These are phyloP conservation scores for Xylaria sp. DNA, from an alignment of 2,329 filamentous ascomycete species.

Conservation along the genomic window DNA sequence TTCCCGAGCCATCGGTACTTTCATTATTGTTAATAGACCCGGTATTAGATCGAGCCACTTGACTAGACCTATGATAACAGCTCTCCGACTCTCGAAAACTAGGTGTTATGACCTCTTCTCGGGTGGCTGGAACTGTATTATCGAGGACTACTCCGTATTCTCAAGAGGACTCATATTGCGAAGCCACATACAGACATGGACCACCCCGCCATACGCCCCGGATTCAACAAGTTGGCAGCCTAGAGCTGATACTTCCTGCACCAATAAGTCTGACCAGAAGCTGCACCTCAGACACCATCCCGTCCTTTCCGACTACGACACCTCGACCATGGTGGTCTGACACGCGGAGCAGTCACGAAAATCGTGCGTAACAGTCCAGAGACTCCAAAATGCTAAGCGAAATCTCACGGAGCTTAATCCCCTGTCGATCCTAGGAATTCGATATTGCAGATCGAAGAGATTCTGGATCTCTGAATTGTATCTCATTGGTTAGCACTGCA, in stretches of 20 bases:
- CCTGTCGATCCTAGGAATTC: slow-evolving; percentile 9
- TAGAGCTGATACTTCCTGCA: neutral
- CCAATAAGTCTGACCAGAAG: neutral
- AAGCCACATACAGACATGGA: neutral
- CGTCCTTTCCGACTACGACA: slow-evolving; percentile 7
- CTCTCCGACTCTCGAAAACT: neutral
- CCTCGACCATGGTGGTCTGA: neutral
- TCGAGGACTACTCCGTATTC: neutral
- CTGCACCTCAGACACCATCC: neutral
- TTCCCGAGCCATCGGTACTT: neutral
- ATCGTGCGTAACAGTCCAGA: neutral
- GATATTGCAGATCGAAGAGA: slow-evolving; percentile 11
- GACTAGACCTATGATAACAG: neutral
- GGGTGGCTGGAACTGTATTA: neutral
- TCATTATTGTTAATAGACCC: neutral
- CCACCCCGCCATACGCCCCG: neutral
- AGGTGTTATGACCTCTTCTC: neutral
- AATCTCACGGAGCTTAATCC: neutral
- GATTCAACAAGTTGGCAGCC: neutral
- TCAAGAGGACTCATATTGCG: neutral
- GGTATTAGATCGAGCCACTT: too few species aligned
- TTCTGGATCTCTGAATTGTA: neutral
- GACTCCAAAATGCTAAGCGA: slow-evolving; percentile 14
- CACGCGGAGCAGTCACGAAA: slow-evolving; percentile 3
- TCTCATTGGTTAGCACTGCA: slow-evolving; percentile 16